phyloP scores from a whole-genome alignment of 345 rosid genomes.

The Theobroma cacao region DNA sequence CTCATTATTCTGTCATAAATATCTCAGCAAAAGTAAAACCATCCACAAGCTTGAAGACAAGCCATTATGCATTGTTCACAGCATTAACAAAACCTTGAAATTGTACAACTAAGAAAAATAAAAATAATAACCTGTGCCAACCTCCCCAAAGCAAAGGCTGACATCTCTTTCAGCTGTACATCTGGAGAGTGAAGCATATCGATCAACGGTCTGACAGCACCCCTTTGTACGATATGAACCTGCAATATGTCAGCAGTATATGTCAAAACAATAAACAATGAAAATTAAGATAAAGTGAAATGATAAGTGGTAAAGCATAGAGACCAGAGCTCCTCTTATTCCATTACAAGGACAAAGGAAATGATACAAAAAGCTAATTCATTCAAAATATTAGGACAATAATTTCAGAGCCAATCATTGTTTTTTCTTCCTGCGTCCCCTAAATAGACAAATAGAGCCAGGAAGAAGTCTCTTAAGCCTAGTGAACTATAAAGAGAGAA shows the following conservation, averaged over 20 bases:
- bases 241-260: constrained; percentile 29
- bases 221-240: constrained; percentile 99
- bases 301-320: not conserved
- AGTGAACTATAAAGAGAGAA: constrained; percentile 5
- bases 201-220: constrained; percentile 91
- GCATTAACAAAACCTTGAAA: not conserved
- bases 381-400: not conserved
- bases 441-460: not conserved
- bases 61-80: not conserved
- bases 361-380: not conserved
- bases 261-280: constrained; percentile 9
- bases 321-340: not conserved
- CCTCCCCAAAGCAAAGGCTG: constrained; percentile 99
- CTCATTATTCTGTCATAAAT: not conserved
- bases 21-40: not conserved
- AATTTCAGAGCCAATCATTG: not conserved
- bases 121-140: constrained; percentile 82
- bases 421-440: not conserved
- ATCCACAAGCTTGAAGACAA: not conserved
- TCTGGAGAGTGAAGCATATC: constrained; percentile 93
- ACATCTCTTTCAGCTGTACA: constrained; percentile 95
- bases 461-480: not conserved
- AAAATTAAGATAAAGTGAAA: not conserved
- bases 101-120: not conserved
- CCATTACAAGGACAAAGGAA: not conserved